Base-by-base conservation (phyloP, 192 early-diverging fungal species). In the Coemansia sp. region DNA sequence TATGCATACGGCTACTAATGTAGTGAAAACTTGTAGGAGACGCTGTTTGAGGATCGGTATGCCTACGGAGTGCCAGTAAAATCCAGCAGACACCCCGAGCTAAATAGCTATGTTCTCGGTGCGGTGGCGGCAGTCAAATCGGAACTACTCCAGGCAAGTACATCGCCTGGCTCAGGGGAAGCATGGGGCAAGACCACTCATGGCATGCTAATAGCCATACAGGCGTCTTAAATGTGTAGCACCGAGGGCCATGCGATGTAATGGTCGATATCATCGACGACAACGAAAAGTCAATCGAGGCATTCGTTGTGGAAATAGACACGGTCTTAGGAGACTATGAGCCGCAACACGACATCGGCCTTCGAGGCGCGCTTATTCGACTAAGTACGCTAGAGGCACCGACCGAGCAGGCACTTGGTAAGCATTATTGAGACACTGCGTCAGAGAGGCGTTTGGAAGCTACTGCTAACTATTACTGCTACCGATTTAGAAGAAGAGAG, bases 1-100 rank as follows among this genome's bases (percentile, higher is more conserved):
- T n/a, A 31, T 9, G n/a, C 28, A 60, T 13, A 34, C 37, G 36
- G 18, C 59, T 43, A 6, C 39, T 62, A 3, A 43, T 35, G 25
- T 6, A 16, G 39, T 3, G 41, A 10, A 36, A 38, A 25, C 26
- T 55, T 50, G 50, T 79, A 79, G 77, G 61, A 65, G 16, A 38
- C 72, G 37, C 58, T 84, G 47, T 86, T 86, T 68, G 80, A 69
- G 33, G 67, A 65, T 37, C 69, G 75, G 16, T 66, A 70, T 31
- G 82, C 81, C 18, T 83, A 77, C 41, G 76, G 82, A 20, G 69
- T 83, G 13, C 77, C 83, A 7, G 85, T 86, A 43, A 76, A 84
- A 37, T 77, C 77, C 59, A 78, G 77, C 25, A 65, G 70, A 35
- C 83, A 86, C 61, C 85, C 85, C 6, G 79, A 72, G 60, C 75